Conservation (phyloP, 306 rosid genomes). For the Psophocarpus tetragonolobus region DNA sequence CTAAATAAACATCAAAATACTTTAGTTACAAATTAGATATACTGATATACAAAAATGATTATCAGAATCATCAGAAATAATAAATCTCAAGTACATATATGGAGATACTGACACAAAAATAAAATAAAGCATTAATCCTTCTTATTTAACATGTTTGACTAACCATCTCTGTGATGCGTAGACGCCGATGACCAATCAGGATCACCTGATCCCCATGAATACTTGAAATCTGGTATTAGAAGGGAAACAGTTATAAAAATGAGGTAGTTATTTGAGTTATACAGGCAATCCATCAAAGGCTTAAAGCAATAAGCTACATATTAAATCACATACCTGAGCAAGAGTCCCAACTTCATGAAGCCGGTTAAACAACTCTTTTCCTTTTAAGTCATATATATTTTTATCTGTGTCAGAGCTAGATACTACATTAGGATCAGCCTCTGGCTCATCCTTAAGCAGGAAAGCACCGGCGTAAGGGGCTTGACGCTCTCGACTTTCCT, state of each 20-base stretch:
- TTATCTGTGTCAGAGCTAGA: constrained; percentile 83
- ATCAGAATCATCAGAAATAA: constrained; percentile 18
- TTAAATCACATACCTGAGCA: constrained; percentile 71
- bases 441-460: constrained; percentile 89
- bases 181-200: constrained; percentile 95
- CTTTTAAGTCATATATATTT: constrained; percentile 67
- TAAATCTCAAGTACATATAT: constrained; percentile 19
- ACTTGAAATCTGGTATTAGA: constrained; percentile 78
- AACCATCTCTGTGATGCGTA: constrained; percentile 94
- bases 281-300: constrained; percentile 9
- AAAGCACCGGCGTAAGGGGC: constrained; percentile 99
- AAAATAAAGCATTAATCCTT: neutral
- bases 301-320: constrained; percentile 2
- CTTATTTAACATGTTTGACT: constrained; percentile 39
- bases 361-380: constrained; percentile 82
- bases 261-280: constrained; percentile 4
- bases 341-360: constrained; percentile 99
- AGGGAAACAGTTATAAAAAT: neutral
- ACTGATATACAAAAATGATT: neutral
- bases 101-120: constrained; percentile 4
- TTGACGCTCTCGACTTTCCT: constrained; percentile 86
- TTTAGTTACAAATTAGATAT: neutral
- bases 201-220: constrained; percentile 92
- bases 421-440: constrained; percentile 68
- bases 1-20: constrained; percentile 7